phyloP scores from a whole-genome alignment of 2,329 filamentous ascomycete species.

The Neonectria coccinea region DNA sequence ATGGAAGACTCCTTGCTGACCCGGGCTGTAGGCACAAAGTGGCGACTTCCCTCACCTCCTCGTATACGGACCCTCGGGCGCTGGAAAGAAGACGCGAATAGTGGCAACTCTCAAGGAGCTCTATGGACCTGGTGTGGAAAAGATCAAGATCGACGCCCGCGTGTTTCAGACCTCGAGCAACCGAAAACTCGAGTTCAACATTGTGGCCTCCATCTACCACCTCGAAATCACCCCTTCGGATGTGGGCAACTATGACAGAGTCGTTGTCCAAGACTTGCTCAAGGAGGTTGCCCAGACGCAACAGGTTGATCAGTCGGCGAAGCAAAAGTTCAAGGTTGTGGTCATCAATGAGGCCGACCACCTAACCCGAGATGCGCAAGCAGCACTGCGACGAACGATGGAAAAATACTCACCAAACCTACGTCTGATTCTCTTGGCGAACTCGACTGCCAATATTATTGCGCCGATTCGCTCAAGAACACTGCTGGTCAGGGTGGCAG shows the following conservation, averaged over 20 bases:
- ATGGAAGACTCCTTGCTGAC: conserved; percentile 20
- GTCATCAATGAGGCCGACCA: conserved; percentile 99
- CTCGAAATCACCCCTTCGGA: conserved; percentile 98
- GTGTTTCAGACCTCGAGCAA: conserved; percentile 96
- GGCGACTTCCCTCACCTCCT: conserved; percentile 98
- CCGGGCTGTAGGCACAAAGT: conserved; percentile 82
- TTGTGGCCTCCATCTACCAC: conserved; percentile 96
- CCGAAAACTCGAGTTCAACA: conserved; percentile 99
- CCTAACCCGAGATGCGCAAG: conserved; percentile 92
- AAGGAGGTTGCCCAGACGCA: conserved; percentile 99
- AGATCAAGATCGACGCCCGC: conserved; percentile 98
- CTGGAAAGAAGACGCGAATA: conserved; percentile 97
- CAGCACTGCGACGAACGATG: conserved; percentile 94
- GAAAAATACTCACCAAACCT: conserved; percentile 99
- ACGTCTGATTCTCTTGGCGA: conserved; percentile 89
- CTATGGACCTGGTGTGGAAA: conserved; percentile 96
- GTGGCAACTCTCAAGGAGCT: conserved; percentile 95
- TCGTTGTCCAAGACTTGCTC: conserved; percentile 93
- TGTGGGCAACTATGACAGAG: conserved; percentile 94
- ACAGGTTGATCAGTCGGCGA: conserved; percentile 93
- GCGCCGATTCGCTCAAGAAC: conserved; percentile 96
- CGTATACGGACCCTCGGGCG: conserved; percentile 95
- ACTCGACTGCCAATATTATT: conserved; percentile 98
- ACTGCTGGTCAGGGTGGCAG: conserved; percentile 89
- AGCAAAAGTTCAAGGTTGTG: conserved; percentile 96